Conservation (phyloP, 352 stramenopile species). For the Phytophthora tubulina region DNA sequence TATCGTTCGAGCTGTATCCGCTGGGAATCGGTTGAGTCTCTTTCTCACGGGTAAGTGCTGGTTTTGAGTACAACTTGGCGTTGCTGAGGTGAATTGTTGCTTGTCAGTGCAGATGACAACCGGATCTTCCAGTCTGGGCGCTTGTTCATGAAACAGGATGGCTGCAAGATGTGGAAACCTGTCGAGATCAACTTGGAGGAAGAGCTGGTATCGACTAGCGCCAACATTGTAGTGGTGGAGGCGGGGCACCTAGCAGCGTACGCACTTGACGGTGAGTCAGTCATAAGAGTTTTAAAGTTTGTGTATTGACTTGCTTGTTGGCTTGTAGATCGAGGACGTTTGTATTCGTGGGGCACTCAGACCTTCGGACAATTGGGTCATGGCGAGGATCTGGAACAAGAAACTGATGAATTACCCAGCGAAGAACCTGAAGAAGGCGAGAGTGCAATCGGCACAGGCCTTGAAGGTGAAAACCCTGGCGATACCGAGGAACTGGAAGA, state of each 20-base stretch:
- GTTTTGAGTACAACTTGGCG: background rate
- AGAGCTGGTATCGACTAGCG: conserved; percentile 9
- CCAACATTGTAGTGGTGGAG: conserved; percentile 49
- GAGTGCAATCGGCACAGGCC: background rate
- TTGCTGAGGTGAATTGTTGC: conserved; percentile 1
- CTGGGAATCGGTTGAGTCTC: conserved; percentile 66
- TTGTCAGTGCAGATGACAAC: conserved; percentile 37
- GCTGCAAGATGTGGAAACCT: conserved; percentile 62
- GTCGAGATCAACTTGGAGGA: conserved; percentile 36
- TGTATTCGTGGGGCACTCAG: conserved; percentile 71
- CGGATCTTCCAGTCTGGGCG: conserved; percentile 61
- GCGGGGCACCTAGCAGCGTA: conserved; percentile 67
- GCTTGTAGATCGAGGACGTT: conserved; percentile 42
- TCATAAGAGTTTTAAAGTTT: background rate
- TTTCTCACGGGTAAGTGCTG: conserved; percentile 57
- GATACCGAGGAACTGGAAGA: conserved; percentile 16
- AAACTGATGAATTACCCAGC: background rate
- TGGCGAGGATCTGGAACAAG: conserved; percentile 33
- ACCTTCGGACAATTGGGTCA: conserved; percentile 70
- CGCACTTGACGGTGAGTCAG: conserved; percentile 56
- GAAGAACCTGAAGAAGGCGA: conserved; percentile 6
- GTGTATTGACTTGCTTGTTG: background rate
- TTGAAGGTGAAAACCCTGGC: background rate
- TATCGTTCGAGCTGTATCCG: conserved; percentile 52
- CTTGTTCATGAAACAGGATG: conserved; percentile 65